Base-by-base conservation (phyloP, 352 stramenopile genomes). In the Pythium sukuiense region DNA sequence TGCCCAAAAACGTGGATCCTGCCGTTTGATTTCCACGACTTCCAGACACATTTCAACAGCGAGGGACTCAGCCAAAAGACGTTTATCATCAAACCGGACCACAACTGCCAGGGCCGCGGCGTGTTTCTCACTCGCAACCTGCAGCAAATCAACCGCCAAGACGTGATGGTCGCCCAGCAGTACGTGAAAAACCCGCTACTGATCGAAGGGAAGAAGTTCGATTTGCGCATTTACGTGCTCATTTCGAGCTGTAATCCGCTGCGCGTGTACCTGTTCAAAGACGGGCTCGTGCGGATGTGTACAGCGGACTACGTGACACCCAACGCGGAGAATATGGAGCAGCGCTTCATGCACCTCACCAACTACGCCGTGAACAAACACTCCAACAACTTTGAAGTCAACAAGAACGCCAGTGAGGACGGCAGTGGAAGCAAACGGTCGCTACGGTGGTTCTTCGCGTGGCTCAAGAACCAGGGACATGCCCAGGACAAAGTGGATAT, bases 1-100 rank as follows among this genome's bases (percentile, higher is more conserved):
- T 98, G 96, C 59, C 97, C 97, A 33, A 85, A 86, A 35, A 99
- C 97, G 20, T 99, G 95, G 88, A 97, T 99, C 32, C 77, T 99
- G n/a, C 97, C 97, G 20, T 90, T 96, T 53, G 94, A 99, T 65
- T 82, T 97, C 49, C 80, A 87, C 54, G 86, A 97, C 30, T 98
- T 99, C 67, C 84, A 95, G 64, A 76, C 86, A 33, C 76, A 98
- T 52, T 98, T 98, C 71, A 88, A 96, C 58, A 69, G 73, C 14
- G 83, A 91, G 50, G 95, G 92, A n/a, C 68, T 87, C n/a, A 96
- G 86, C 52, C 88, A 95, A 61, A 80, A 78, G 45, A 97, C 93
- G 3, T 99, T 97, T 62, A 99, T 99, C 59, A 79, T 99, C 41
- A 99, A 99, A 55, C 97, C 97, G 2, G 92, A 94, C 54, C 82